phyloP scores from a whole-genome alignment of 75 land plant genomes.

The Azolla pinnata region DNA sequence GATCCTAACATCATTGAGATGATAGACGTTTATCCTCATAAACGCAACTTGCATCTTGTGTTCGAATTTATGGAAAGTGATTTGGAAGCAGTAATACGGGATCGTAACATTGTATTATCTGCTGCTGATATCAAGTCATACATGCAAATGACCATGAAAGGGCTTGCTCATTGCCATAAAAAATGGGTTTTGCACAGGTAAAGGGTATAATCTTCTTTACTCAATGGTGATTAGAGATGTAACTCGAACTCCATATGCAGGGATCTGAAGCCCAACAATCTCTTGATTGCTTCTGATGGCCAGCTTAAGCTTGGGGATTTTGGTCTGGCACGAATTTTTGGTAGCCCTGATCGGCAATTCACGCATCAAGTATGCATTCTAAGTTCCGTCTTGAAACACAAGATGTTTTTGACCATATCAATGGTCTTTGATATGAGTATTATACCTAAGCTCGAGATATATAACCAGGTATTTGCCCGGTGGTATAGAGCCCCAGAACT shows the following conservation, averaged over 20 bases:
- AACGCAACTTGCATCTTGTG: conserved; percentile 89
- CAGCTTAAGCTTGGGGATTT: conserved; percentile 96
- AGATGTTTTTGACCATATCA: too few relatives aligned
- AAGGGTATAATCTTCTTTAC: neutral
- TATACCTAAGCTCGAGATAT: too few relatives aligned
- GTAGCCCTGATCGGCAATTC: conserved; percentile 88
- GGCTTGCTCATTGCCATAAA: conserved; percentile 88
- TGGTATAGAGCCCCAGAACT: conserved; percentile 99
- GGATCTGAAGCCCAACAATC: conserved; percentile 97
- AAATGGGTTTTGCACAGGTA: conserved; percentile 98
- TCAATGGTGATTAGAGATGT: neutral
- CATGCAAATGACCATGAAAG: conserved; percentile 93
- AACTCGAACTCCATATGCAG: conserved; percentile 33
- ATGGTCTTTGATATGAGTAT: too few relatives aligned
- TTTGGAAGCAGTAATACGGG: conserved; percentile 87
- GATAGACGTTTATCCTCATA: conserved; percentile 92
- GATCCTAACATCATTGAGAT: conserved; percentile 92
- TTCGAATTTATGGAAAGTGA: conserved; percentile 99
- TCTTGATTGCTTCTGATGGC: conserved; percentile 74
- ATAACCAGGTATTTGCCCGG: conserved; percentile 80
- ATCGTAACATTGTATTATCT: conserved; percentile 79
- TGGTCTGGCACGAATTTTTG: conserved; percentile 94
- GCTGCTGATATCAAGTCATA: conserved; percentile 91
- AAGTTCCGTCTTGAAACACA: too few relatives aligned
- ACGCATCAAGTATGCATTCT: conserved; percentile 79